These are phyloP conservation scores for Trametes sp. DNA, from an alignment of 1,284 basidiomycete genomes.

Conservation along the genomic window DNA sequence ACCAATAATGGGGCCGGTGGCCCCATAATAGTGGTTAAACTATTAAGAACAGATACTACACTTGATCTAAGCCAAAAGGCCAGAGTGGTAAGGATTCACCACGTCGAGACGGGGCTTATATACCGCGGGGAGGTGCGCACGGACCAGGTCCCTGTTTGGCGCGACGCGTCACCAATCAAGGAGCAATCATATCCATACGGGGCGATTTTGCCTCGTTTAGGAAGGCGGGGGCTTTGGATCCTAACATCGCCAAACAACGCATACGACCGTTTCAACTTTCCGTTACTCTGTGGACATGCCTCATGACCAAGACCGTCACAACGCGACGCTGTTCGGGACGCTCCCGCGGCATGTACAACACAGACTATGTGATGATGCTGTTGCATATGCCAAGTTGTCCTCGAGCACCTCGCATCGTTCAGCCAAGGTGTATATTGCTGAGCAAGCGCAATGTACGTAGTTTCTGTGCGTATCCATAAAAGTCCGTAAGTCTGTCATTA, in stretches of 20 bases:
- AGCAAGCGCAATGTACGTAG: too few relatives aligned
- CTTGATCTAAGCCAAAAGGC: slow-evolving; percentile 97
- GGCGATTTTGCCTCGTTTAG: slow-evolving; percentile 4
- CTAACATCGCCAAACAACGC: slow-evolving; percentile 21
- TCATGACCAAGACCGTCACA: too few relatives aligned
- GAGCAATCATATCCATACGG: too few relatives aligned
- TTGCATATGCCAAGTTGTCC: too few relatives aligned
- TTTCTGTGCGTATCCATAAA: not conserved
- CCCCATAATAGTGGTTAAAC: slow-evolving; percentile 77
- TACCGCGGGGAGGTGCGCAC: slow-evolving; percentile 12
- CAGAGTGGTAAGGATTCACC: slow-evolving; percentile 72
- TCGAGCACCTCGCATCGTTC: too few relatives aligned
- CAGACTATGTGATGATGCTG: too few relatives aligned
- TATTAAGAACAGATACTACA: slow-evolving; percentile 95
- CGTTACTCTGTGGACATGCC: too few relatives aligned
- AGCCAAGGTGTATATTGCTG: too few relatives aligned
- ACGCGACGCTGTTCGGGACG: too few relatives aligned
- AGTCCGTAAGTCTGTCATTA: too few relatives aligned
- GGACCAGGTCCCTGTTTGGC: slow-evolving; percentile 16
- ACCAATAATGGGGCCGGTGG: slow-evolving; percentile 36
- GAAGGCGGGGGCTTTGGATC: slow-evolving; percentile 26
- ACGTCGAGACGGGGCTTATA: slow-evolving; percentile 2
- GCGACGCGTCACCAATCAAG: not conserved
- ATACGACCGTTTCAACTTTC: not conserved
- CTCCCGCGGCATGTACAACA: too few relatives aligned